Percentiles rank a stretch among this genome's conserved stretches.
Conservation (phyloP, 2,329 filamentous ascomycete species). For the Neofusicoccum laricinum region DNA sequence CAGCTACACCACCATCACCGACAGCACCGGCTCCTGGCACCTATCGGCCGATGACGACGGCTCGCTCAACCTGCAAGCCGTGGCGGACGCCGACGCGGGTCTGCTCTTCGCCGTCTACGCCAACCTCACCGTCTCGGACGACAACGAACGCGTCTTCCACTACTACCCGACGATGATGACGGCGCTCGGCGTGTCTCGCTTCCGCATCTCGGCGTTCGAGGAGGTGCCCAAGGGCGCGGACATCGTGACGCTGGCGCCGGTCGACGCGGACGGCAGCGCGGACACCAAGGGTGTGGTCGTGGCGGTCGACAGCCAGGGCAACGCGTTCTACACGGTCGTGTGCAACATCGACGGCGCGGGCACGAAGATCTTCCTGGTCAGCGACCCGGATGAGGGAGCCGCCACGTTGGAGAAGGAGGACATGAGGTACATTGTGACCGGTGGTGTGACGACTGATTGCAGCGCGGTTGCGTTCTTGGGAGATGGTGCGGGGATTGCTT, state of each 20-base stretch:
- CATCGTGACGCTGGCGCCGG: neutral
- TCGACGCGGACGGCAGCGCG: neutral
- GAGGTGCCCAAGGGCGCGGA: neutral
- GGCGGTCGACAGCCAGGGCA: neutral
- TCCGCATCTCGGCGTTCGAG: neutral
- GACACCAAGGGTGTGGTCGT: neutral
- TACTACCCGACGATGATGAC: neutral
- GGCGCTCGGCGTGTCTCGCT: neutral
- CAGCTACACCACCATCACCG: neutral
- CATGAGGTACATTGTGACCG: neutral
- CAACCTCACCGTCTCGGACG: conserved; percentile 1
- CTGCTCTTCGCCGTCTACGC: neutral
- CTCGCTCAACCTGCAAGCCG: neutral
- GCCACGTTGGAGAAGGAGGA: neutral
- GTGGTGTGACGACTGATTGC: neutral
- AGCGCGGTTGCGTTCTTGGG: too few species aligned
- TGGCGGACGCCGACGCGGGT: neutral
- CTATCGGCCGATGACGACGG: neutral
- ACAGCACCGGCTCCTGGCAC: conserved; percentile 3
- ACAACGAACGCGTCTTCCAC: neutral
- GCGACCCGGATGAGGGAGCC: neutral
- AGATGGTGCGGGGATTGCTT: too few species aligned
- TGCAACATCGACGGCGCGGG: neutral
- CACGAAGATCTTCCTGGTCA: neutral
- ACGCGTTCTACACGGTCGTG: neutral